Base-by-base conservation (phyloP, 2,329 filamentous ascomycete genomes). In the Thelonectria discophora region DNA sequence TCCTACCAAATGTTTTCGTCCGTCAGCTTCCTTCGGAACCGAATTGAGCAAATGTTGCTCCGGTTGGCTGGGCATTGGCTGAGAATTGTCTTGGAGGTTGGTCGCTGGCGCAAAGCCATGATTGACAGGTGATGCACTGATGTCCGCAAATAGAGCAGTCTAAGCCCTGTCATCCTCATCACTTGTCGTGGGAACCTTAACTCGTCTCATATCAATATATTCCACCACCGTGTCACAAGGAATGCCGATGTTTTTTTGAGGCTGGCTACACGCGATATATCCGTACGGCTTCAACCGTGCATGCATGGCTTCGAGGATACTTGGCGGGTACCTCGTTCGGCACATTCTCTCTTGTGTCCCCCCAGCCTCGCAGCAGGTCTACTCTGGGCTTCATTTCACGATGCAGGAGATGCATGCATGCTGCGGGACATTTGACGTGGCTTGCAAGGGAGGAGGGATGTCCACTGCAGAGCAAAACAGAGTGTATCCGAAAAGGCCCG, bases 391-490 rank as follows among this genome's bases (percentile, higher is more conserved):
- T 56, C 50, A 32, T 51, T 43, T 52, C 56, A 4, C 37, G 39
- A 51, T 58, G 55, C 55, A 45, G 46, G 45, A 50, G 39, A 46
- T 59, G 47, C 53, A 42, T 60, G 43, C 53, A 48, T 56, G 39
- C 30, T 60, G 52, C 47, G 46, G 46, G 58, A 55, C 57, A 37
- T 37, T 10, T 39, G 57, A 50, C 50, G 50, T 60, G 50, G 50
- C 50, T 45, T 55, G 48, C 24, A 49, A 20, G 34, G 17, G 6
- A 24, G 21, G 6, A 24, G 21, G 3, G 13, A 12, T 15, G 20
- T 10, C 27, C 55, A 21, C 17, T 20, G n/a, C n/a, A 42, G 6
- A 20, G 4, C n/a, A 11, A n/a, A 17, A n/a, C 39, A n/a, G 13
- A n/a, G 12, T 17, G 3, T 9, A 15, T 17, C 17, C 39, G 5